Conservation (phyloP, 2,329 filamentous ascomycete species). For the Seiridium cupressi region DNA sequence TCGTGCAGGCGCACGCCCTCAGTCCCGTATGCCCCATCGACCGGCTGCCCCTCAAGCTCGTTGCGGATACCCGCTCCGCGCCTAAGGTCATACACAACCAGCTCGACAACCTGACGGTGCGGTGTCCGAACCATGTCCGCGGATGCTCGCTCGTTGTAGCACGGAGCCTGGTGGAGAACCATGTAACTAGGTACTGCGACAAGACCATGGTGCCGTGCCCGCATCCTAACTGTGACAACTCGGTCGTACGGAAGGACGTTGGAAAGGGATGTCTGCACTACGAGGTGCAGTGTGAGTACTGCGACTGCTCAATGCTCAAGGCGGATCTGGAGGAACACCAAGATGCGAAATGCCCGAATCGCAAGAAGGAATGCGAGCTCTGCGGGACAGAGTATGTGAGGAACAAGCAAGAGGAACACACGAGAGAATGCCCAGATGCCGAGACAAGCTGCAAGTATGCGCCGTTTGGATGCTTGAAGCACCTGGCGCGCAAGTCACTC, state of each 20-base stretch:
- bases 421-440: constrained; percentile 43
- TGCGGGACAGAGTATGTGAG: constrained; percentile 45
- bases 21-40: constrained; percentile 57
- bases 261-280: constrained; percentile 56
- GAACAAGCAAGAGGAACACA: constrained; percentile 45
- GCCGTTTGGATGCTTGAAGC: constrained; percentile 46
- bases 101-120: constrained; percentile 57
- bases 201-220: constrained; percentile 57
- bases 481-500: constrained; percentile 36
- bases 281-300: constrained; percentile 51
- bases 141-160: constrained; percentile 51
- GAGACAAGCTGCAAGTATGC: constrained; percentile 44
- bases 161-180: constrained; percentile 53
- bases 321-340: constrained; percentile 46
- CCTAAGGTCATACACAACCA: constrained; percentile 56
- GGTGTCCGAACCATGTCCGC: constrained; percentile 51
- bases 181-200: constrained; percentile 55
- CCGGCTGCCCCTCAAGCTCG: constrained; percentile 38
- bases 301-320: constrained; percentile 46
- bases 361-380: constrained; percentile 46
- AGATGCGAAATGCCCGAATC: constrained; percentile 40
- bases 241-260: constrained; percentile 48
- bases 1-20: constrained; percentile 41
- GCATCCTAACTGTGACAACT: constrained; percentile 48
- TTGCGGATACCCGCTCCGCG: constrained; percentile 27